Percentiles rank a stretch among this genome's conserved stretches.
These are phyloP conservation scores for Lasiodiplodia theobromae DNA, from an alignment of 2,329 filamentous ascomycete genomes.

Conservation along the genomic window DNA sequence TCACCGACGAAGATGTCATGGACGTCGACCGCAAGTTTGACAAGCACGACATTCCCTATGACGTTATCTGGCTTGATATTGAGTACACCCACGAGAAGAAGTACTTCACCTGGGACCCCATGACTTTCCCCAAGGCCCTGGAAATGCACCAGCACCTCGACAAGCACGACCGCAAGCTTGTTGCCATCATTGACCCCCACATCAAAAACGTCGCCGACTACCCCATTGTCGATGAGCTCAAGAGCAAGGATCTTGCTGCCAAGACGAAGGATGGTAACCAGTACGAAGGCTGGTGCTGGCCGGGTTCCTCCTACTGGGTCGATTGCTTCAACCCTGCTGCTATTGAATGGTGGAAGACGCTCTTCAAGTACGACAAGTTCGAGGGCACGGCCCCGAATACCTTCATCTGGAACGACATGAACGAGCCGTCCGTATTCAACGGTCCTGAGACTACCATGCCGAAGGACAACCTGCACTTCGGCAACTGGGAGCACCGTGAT, in stretches of 20 bases:
- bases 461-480: conserved; percentile 93
- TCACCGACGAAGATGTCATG: conserved; percentile 94
- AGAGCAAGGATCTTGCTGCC: conserved; percentile 81
- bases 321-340: conserved; percentile 95
- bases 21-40: conserved; percentile 97
- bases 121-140: conserved; percentile 85
- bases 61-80: conserved; percentile 98
- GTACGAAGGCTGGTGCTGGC: conserved; percentile 99
- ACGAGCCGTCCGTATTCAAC: conserved; percentile 98
- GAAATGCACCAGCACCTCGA: conserved; percentile 90
- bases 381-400: conserved; percentile 85
- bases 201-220: conserved; percentile 93
- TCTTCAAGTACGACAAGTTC: conserved; percentile 90
- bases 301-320: conserved; percentile 94
- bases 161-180: conserved; percentile 84
- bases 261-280: conserved; percentile 88
- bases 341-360: conserved; percentile 85
- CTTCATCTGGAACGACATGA: conserved; percentile 99
- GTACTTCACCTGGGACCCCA: conserved; percentile 96
- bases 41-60: conserved; percentile 93
- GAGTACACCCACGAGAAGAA: conserved; percentile 97
- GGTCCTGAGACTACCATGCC: conserved; percentile 98
- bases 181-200: conserved; percentile 94
- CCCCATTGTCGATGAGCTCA: conserved; percentile 78
- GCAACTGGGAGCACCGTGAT: conserved; percentile 95